Evolutionary conservation across 2,329 filamentous ascomycete genomes (phyloP).

Genomic region (Sphaerulina vaccinii): DNA sequence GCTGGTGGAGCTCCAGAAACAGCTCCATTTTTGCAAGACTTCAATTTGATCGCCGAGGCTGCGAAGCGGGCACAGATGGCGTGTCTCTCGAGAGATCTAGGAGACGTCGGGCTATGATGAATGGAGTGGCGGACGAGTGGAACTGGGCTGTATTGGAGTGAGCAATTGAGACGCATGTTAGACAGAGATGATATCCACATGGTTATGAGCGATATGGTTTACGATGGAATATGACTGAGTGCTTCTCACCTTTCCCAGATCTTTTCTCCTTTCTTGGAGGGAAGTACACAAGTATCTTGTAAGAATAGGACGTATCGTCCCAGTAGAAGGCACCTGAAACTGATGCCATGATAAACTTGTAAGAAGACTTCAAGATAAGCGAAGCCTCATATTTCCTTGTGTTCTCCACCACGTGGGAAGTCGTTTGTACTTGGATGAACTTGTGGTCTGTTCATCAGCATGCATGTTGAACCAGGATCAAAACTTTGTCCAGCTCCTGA

Average conservation of each 20-base stretch:
- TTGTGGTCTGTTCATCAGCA: neutral
- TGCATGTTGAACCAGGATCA: neutral
- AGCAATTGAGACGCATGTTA: neutral
- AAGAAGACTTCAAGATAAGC: neutral
- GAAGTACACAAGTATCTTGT: neutral
- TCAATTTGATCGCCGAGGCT: conserved; percentile 84
- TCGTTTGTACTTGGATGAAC: neutral
- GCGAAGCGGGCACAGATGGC: conserved; percentile 91
- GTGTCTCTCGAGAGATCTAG: conserved; percentile 82
- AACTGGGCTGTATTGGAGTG: neutral
- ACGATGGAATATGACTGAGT: neutral
- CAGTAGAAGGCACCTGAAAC: neutral
- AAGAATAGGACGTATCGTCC: neutral
- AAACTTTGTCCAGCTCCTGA: conserved; percentile 1
- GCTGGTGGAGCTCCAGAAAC: conserved; percentile 44
- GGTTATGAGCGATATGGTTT: neutral
- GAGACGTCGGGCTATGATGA: conserved; percentile 56
- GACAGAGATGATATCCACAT: neutral
- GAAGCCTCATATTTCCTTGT: neutral
- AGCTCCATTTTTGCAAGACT: conserved; percentile 70
- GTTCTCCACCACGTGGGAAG: neutral
- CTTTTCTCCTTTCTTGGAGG: too few relatives aligned
- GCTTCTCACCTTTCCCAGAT: too few relatives aligned
- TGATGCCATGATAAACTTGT: neutral
- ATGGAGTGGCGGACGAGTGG: neutral